These are phyloP conservation scores for Orbilia blumenaviensis DNA, from an alignment of 2,329 filamentous ascomycete species.

Conservation along the genomic window DNA sequence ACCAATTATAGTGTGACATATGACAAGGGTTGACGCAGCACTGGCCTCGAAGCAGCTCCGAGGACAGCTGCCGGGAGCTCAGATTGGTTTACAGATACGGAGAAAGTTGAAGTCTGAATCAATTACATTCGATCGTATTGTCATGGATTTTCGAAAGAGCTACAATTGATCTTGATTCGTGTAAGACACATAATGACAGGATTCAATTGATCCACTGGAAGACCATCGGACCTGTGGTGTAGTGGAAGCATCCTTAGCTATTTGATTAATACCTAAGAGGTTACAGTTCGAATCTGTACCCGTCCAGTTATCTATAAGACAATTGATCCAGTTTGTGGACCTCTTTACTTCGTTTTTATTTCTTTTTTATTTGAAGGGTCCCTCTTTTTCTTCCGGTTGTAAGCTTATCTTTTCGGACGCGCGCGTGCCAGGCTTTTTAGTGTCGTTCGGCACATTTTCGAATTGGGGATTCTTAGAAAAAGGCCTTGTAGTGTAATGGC, in stretches of 20 bases:
- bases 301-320: not conserved
- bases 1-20: not conserved
- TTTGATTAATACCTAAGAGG: not conserved
- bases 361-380: too few relatives aligned
- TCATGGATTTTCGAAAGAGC: too few relatives aligned
- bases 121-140: too few relatives aligned
- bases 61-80: too few relatives aligned
- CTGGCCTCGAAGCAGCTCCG: not conserved
- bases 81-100: not conserved
- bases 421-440: too few relatives aligned
- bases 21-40: not conserved
- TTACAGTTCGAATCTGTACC: slow-evolving; percentile 22
- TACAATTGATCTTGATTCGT: not conserved
- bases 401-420: too few relatives aligned
- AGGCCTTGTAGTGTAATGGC: slow-evolving; percentile 36
- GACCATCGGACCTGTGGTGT: slow-evolving; percentile 3
- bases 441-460: too few relatives aligned
- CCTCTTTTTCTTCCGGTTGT: too few relatives aligned
- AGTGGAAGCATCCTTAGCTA: not conserved
- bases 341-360: not conserved
- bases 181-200: not conserved
- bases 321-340: not conserved
- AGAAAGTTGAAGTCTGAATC: too few relatives aligned
- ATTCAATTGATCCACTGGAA: not conserved
- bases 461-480: not conserved